Conservation (phyloP, 2,329 filamentous ascomycete species). For the Oidium heveae region DNA sequence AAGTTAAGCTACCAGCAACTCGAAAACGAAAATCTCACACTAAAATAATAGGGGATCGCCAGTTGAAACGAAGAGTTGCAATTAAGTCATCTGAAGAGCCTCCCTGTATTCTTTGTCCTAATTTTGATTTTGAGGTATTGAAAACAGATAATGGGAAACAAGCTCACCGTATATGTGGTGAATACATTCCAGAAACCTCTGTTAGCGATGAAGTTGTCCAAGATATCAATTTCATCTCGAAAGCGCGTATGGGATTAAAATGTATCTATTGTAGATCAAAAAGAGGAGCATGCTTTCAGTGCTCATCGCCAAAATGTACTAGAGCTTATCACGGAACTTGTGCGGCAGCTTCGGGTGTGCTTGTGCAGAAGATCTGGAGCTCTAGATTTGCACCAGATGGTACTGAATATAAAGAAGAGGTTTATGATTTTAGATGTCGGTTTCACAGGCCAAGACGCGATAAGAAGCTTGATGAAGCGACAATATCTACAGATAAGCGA, state of each 20-base stretch:
- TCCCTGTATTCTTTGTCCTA: slow-evolving; percentile 72
- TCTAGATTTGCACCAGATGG: slow-evolving; percentile 77
- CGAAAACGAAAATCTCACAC: slow-evolving; percentile 44
- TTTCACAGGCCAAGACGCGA: slow-evolving; percentile 79
- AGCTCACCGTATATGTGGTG: slow-evolving; percentile 69
- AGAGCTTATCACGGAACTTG: slow-evolving; percentile 89
- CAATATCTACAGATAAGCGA: slow-evolving; percentile 43
- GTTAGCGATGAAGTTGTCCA: slow-evolving; percentile 43
- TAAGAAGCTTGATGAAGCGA: slow-evolving; percentile 43
- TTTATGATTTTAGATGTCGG: slow-evolving; percentile 80
- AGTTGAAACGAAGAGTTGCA: slow-evolving; percentile 51
- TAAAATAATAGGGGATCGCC: slow-evolving; percentile 16
- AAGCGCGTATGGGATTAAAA: slow-evolving; percentile 61
- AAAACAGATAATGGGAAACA: slow-evolving; percentile 69
- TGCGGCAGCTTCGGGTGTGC: slow-evolving; percentile 72
- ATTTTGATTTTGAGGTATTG: slow-evolving; percentile 62
- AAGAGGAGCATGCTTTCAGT: slow-evolving; percentile 90
- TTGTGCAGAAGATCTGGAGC: slow-evolving; percentile 67
- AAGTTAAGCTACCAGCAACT: slow-evolving; percentile 35
- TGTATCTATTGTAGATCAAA: slow-evolving; percentile 89
- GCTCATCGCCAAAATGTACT: slow-evolving; percentile 80
- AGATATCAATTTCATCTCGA: slow-evolving; percentile 59
- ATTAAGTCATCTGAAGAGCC: slow-evolving; percentile 45
- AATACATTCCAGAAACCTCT: slow-evolving; percentile 57
- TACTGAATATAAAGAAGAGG: slow-evolving; percentile 74